Percentiles rank a stretch among this genome's conserved stretches.
Evolutionary conservation across 768 basidiomycete species (phyloP).

Genomic region (Suillus plorans): DNA sequence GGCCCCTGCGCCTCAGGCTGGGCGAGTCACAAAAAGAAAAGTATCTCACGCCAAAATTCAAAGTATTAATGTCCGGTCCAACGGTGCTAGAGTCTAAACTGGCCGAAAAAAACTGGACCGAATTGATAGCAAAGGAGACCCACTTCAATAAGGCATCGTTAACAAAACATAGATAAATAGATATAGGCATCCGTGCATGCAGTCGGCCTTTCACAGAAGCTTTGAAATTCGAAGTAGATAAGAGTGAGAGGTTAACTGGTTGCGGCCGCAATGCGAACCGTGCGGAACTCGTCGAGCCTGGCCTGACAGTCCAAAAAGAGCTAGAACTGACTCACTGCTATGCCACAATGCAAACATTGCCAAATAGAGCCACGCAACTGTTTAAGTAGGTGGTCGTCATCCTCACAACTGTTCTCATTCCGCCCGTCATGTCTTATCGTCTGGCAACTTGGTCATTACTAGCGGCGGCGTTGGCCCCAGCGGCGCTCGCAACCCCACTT

Average conservation of each 20-base stretch:
- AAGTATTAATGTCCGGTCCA: too few relatives aligned
- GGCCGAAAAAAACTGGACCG: neutral
- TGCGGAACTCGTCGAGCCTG: too few relatives aligned
- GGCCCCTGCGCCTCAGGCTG: too few relatives aligned
- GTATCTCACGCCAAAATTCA: too few relatives aligned
- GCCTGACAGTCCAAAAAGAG: slow-evolving; percentile 6
- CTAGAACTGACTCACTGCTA: neutral
- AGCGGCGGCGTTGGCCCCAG: slow-evolving; percentile 38
- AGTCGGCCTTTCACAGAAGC: neutral
- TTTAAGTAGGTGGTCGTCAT: slow-evolving; percentile 25
- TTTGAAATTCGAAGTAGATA: neutral
- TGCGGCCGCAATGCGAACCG: too few relatives aligned
- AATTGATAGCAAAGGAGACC: neutral
- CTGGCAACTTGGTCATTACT: slow-evolving; percentile 34
- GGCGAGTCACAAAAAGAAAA: too few relatives aligned
- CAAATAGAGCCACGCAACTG: slow-evolving; percentile 18
- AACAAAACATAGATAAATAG: neutral
- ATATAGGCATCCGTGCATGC: neutral
- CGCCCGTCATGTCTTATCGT: slow-evolving; percentile 33
- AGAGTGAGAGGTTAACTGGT: neutral
- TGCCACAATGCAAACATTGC: slow-evolving; percentile 31
- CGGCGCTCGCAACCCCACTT: slow-evolving; percentile 40
- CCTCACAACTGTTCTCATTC: slow-evolving; percentile 13
- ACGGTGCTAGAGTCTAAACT: neutral
- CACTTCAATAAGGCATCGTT: neutral